phyloP scores from a whole-genome alignment of 1,139 yeast genomes.

The Suhomyces choctaworum region DNA sequence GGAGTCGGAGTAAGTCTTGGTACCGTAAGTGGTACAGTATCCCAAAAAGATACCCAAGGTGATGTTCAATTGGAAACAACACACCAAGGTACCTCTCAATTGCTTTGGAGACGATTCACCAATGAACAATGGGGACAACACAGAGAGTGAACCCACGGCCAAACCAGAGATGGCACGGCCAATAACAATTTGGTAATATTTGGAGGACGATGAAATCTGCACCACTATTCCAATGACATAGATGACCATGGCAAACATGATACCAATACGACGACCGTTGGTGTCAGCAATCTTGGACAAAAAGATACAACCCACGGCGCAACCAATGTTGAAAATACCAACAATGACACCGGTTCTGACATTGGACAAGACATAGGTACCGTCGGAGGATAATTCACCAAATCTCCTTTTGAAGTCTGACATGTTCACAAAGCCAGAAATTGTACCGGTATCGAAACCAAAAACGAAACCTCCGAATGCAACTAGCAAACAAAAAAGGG shows the following conservation, averaged over 20 bases:
- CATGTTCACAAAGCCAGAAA: constrained; percentile 33
- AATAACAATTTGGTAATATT: constrained; percentile 49
- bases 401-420: constrained; percentile 21
- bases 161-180: constrained; percentile 47
- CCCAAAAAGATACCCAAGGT: constrained; percentile 51
- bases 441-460: constrained; percentile 32
- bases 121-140: constrained; percentile 26
- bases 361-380: constrained; percentile 35
- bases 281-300: constrained; percentile 24
- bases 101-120: constrained; percentile 27
- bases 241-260: constrained; percentile 24
- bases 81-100: constrained; percentile 27
- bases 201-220: constrained; percentile 23
- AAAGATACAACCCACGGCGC: constrained; percentile 26
- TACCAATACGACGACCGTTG: constrained; percentile 26
- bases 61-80: constrained; percentile 27
- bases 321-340: constrained; percentile 27
- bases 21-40: constrained; percentile 24
- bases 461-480: constrained; percentile 30
- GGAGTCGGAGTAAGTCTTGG: constrained; percentile 19
- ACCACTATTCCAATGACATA: constrained; percentile 26
- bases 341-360: constrained; percentile 47
- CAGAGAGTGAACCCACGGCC: constrained; percentile 27
- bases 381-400: constrained; percentile 20
- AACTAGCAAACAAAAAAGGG: constrained; percentile 22